Percentiles rank a stretch among this genome's conserved stretches.
Conservation (phyloP, 768 basidiomycete species). For the Daedalea quercina region DNA sequence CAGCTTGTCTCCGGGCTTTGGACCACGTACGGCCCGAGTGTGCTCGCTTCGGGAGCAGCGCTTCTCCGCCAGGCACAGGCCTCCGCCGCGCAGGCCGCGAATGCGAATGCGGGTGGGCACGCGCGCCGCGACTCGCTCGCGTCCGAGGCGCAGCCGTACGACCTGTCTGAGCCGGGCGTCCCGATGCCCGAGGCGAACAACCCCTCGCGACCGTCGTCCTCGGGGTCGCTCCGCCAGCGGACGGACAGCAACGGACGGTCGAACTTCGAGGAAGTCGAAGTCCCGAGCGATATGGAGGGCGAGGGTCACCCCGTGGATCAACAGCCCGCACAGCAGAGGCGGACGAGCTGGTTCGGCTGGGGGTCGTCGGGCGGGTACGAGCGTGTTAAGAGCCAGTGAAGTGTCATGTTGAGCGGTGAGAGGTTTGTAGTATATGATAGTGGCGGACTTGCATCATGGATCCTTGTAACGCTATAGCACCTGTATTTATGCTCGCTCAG, state of each 20-base stretch:
- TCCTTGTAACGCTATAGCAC: not conserved
- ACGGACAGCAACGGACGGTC: conserved; percentile 28
- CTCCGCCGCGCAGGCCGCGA: conserved; percentile 23
- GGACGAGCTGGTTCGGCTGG: conserved; percentile 51
- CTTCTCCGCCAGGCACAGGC: conserved; percentile 49
- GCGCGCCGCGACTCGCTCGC: conserved; percentile 38
- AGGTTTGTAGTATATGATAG: too few relatives aligned
- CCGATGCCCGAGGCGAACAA: conserved; percentile 26
- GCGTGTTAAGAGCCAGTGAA: conserved; percentile 42
- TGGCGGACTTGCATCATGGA: too few relatives aligned
- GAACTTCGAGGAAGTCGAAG: conserved; percentile 61
- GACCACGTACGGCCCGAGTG: conserved; percentile 70
- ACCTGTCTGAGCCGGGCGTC: conserved; percentile 14
- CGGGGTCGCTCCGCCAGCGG: conserved; percentile 39
- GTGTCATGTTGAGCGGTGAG: not conserved
- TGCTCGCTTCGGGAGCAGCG: conserved; percentile 62
- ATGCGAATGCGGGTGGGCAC: conserved; percentile 2
- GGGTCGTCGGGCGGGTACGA: conserved; percentile 37
- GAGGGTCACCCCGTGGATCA: conserved; percentile 7
- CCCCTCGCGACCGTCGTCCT: conserved; percentile 29
- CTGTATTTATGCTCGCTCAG: not conserved
- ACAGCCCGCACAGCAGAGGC: conserved; percentile 22
- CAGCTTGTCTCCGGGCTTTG: conserved; percentile 64
- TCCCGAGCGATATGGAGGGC: conserved; percentile 56
- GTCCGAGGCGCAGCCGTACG: conserved; percentile 33